Evolutionary conservation across 768 basidiomycete genomes (phyloP).

Genomic region (Exsudoporus frostii): DNA sequence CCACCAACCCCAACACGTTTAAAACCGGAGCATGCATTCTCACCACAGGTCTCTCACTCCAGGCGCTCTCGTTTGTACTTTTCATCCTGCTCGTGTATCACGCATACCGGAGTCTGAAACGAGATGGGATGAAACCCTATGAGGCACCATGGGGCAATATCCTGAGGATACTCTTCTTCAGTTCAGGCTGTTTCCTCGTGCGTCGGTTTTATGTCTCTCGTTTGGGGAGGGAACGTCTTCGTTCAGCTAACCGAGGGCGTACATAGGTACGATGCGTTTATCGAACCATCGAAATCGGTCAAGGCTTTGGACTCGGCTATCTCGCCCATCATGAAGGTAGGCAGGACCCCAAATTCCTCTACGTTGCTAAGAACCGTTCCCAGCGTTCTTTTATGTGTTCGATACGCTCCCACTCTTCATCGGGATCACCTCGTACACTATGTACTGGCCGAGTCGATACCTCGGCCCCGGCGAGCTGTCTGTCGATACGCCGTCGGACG

Average conservation of each 20-base stretch:
- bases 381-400: slow-evolving; percentile 30
- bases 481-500: background rate
- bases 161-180: slow-evolving; percentile 23
- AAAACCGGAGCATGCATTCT: slow-evolving; percentile 19
- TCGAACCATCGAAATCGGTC: slow-evolving; percentile 24
- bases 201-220: background rate
- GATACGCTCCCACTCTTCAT: slow-evolving; percentile 29
- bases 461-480: slow-evolving; percentile 3
- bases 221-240: background rate
- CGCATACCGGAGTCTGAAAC: slow-evolving; percentile 14
- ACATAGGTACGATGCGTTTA: slow-evolving; percentile 25
- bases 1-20: background rate
- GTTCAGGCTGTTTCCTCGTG: slow-evolving; percentile 26
- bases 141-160: slow-evolving; percentile 20
- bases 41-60: slow-evolving; percentile 25
- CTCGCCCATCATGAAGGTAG: slow-evolving; percentile 25
- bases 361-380: background rate
- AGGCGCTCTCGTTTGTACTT: slow-evolving; percentile 23
- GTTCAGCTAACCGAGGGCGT: background rate
- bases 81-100: slow-evolving; percentile 16
- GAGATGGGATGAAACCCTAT: background rate
- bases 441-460: slow-evolving; percentile 30
- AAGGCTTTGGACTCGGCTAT: slow-evolving; percentile 18
- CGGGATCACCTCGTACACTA: slow-evolving; percentile 21
- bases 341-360: too few species aligned